Base-by-base conservation (phyloP, 495 filamentous ascomycete genomes). In the Trichoderma asperelloides region DNA sequence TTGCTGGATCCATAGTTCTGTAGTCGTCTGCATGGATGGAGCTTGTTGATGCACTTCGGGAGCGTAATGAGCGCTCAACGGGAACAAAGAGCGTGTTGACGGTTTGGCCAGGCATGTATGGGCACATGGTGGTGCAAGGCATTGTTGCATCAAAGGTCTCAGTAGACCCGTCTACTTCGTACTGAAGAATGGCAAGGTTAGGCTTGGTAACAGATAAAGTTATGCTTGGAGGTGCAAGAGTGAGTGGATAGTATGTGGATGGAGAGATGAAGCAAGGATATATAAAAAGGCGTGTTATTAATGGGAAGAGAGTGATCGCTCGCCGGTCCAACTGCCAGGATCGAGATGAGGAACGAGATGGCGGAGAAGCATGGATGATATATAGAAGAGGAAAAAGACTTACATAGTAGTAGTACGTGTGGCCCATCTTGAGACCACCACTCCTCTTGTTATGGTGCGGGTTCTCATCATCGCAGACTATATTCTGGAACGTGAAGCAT, bases 371-470 rank as follows among this genome's bases (percentile, higher is more conserved):
- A 69, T 68, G 30, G 60, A 51, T 66, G 39, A 30, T 65, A 68
- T 18, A 27, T 7, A 16, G 27, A 28, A 27, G 40, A 27, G 41
- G 30, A 45, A 45, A 8, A 41, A 49, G 37, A 78, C 91, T 78
- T 77, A 95, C 92, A 78, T 93, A 96, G 79, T 96, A 97, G 85
- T 93, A 96, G 77, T 96, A 96, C 11, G 87, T 92, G n/a, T 87
- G 87, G 33, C 92, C 93, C 90, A 95, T 95, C 76, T 90, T 95
- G 66, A 97, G 81, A 27, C 89, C 93, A 37, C 92, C 93, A 40
- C 84, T 83, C 66, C 92, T 85, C 71, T 86, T 86, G 51, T 81
- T 76, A 16, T 80, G 72, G 65, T 89, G 55, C 27, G 55, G 55
- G 55, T 30, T 60, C 55, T 30, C 83, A 25, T 91, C 92, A 74